Conservation (phyloP, 75 land plant species). For the Picea sitchensis region DNA sequence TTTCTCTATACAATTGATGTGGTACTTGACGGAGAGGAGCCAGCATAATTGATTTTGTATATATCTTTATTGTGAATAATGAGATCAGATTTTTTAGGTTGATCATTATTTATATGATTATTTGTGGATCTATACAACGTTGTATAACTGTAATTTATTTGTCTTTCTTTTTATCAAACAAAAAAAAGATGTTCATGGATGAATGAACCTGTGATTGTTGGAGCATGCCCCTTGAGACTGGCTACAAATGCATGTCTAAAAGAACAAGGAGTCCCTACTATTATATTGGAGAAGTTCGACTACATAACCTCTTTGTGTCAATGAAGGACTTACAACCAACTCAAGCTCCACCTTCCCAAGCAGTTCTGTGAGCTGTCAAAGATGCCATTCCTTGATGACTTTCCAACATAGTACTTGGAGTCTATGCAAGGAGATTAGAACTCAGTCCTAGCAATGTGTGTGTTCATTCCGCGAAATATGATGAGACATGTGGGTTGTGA, state of each 20-base stretch:
- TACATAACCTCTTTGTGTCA: constrained; percentile 69
- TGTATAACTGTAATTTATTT: too few species aligned
- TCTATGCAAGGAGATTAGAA: constrained; percentile 45
- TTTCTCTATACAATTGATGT: too few species aligned
- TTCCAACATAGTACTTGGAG: constrained; percentile 56
- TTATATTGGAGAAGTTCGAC: constrained; percentile 43
- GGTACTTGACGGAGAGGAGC: too few species aligned
- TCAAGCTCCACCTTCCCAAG: constrained; percentile 62
- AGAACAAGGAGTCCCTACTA: constrained; percentile 33
- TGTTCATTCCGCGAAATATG: constrained; percentile 56
- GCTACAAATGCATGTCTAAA: constrained; percentile 53
- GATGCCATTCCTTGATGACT: constrained; percentile 24
- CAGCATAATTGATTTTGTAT: too few species aligned
- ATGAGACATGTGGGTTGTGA: constrained; percentile 50
- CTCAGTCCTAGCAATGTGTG: constrained; percentile 49
- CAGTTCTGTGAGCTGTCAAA: constrained; percentile 52
- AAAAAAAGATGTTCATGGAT: constrained; percentile 24
- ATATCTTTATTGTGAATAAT: too few species aligned
- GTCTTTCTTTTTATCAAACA: background rate
- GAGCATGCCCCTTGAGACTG: constrained; percentile 61
- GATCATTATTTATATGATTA: too few species aligned
- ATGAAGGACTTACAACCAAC: constrained; percentile 52
- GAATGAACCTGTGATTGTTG: constrained; percentile 69
- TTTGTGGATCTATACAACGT: too few species aligned
- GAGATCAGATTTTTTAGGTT: too few species aligned